A percentile compares a stretch with the other conserved stretches of the same genome.
These are phyloP conservation scores for Rhexocercosporidium sp. DNA, from an alignment of 2,329 filamentous ascomycete species.

Conservation along the genomic window DNA sequence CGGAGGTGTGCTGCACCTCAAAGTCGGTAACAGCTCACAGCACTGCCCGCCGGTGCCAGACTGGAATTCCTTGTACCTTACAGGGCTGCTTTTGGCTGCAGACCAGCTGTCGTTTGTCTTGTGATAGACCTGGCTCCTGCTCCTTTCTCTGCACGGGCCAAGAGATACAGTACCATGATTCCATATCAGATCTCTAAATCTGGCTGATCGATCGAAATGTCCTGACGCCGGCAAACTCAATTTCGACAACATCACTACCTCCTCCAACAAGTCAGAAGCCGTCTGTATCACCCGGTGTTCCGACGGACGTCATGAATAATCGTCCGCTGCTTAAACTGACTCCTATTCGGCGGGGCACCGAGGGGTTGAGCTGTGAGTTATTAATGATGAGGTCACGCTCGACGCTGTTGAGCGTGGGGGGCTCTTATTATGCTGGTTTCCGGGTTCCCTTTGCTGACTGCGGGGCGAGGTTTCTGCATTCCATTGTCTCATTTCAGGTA, in stretches of 20 bases:
- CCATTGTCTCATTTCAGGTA: slow-evolving; percentile 33
- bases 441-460: slow-evolving; percentile 33
- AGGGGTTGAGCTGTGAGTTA: slow-evolving; percentile 25
- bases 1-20: slow-evolving; percentile 12
- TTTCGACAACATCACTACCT: slow-evolving; percentile 21
- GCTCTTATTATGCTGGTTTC: slow-evolving; percentile 22
- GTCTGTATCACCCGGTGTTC: slow-evolving; percentile 22
- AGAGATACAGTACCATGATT: slow-evolving; percentile 14
- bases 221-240: slow-evolving; percentile 25
- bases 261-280: neutral
- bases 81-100: slow-evolving; percentile 7
- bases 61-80: slow-evolving; percentile 22
- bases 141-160: slow-evolving; percentile 21
- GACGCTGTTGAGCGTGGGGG: slow-evolving; percentile 33
- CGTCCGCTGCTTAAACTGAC: slow-evolving; percentile 8
- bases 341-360: slow-evolving; percentile 25
- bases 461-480: slow-evolving; percentile 32
- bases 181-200: slow-evolving; percentile 23
- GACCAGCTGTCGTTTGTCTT: slow-evolving; percentile 8
- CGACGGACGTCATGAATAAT: slow-evolving; percentile 27
- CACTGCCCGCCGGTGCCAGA: neutral
- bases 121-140: slow-evolving; percentile 8
- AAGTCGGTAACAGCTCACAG: slow-evolving; percentile 12
- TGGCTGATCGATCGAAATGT: slow-evolving; percentile 14
- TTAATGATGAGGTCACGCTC: slow-evolving; percentile 39